A percentile compares a stretch with the other conserved stretches of the same genome.
Conservation (phyloP, 176 grass and related monocot genomes). For the maize (Zea mays) region Zm-B73-REFERENCE-NAM-5.0 NC_050105.1:59186001-59186500, state of each 20-base stretch:
- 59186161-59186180: constrained; percentile 27
- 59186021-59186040: constrained; percentile 48
- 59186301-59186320: constrained; percentile 18
- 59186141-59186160: constrained; percentile 46
- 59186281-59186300: constrained; percentile 23
- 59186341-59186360: constrained; percentile 5
- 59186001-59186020: constrained; percentile 56
- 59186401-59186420: background rate
- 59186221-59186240: constrained; percentile 18
- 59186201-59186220: constrained; percentile 4
- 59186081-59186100: too few relatives aligned
- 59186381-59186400: constrained; percentile 24
- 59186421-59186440: background rate
- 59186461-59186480: background rate
- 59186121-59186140: constrained; percentile 52
- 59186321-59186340: constrained; percentile 47
- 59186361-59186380: constrained; percentile 23
- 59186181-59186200: constrained; percentile 2
- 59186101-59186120: constrained; percentile 33
- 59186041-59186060: constrained; percentile 7
- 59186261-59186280: constrained; percentile 17
- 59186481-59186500: background rate
- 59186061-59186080: background rate
- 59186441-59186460: background rate
- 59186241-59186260: background rate